Evolutionary conservation across 1,284 basidiomycete genomes (phyloP).

Genomic region (Chiua sp.): DNA sequence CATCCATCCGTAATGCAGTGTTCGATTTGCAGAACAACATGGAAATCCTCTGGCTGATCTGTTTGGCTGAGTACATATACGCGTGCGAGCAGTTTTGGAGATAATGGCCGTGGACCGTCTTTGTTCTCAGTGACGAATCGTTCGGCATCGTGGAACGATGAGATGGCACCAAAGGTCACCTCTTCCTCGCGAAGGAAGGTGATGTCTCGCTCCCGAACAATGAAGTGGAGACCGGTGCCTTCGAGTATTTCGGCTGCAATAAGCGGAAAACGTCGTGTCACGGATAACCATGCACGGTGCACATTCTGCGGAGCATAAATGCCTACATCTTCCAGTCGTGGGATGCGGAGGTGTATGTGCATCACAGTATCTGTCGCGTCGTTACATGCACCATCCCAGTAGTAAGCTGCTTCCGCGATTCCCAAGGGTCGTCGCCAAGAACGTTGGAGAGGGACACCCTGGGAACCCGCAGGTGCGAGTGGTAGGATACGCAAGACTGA

Average conservation of each 20-base stretch:
- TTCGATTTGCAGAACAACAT: constrained; percentile 14
- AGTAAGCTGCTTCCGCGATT: constrained; percentile 8
- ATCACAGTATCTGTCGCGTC: constrained; percentile 17
- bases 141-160: constrained; percentile 19
- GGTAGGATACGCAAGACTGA: too few relatives aligned
- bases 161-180: constrained; percentile 11
- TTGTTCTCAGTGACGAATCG: constrained; percentile 7
- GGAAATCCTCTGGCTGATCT: constrained; percentile 11
- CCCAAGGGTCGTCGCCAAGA: constrained; percentile 16
- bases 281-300: constrained; percentile 21
- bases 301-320: constrained; percentile 12
- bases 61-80: constrained; percentile 8
- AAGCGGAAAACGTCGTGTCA: constrained; percentile 22
- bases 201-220: constrained; percentile 16
- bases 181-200: constrained; percentile 8
- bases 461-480: too few relatives aligned
- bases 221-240: constrained; percentile 8
- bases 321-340: constrained; percentile 2
- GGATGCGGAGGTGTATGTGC: constrained; percentile 18
- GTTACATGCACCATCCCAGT: constrained; percentile 13
- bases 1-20: constrained; percentile 20
- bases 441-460: too few relatives aligned
- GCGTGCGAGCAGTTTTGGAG: constrained; percentile 1
- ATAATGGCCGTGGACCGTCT: constrained; percentile 13
- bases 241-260: constrained; percentile 20